Percentiles rank a stretch among this genome's conserved stretches.
Conservation (phyloP, 441 rosid species). For the Populus hybrid region DNA sequence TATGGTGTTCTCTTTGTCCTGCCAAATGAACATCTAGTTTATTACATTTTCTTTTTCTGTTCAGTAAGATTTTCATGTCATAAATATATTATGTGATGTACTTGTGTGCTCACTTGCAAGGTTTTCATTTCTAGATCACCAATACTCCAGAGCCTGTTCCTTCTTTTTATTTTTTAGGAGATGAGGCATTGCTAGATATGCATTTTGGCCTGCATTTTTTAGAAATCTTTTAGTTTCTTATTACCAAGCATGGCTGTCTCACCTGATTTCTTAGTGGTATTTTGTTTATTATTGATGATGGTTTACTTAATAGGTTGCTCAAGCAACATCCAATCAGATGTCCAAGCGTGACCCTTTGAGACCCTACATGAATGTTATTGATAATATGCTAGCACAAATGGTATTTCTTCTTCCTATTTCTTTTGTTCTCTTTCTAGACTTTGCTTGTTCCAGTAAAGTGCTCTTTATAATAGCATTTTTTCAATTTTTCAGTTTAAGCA, state of each 20-base stretch:
- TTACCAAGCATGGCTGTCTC: neutral
- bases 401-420: conserved; percentile 37
- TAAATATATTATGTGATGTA: no score
- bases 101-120: no score
- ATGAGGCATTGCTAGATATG: neutral
- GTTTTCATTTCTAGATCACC: no score
- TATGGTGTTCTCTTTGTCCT: no score
- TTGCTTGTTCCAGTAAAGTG: conserved; percentile 2
- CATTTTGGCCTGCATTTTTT: neutral
- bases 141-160: no score
- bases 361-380: conserved; percentile 96
- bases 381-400: conserved; percentile 79
- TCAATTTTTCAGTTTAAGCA: conserved; percentile 60
- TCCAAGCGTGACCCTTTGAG: conserved; percentile 98
- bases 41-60: no score
- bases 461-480: conserved; percentile 15
- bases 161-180: neutral
- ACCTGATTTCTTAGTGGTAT: neutral
- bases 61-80: no score
- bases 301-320: conserved; percentile 72
- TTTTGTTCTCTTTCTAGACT: conserved; percentile 2
- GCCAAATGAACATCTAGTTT: no score
- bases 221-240: neutral
- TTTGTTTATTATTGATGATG: neutral
- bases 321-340: conserved; percentile 98